Evolutionary conservation across 495 filamentous ascomycete genomes (phyloP), one percentile per base, ranked within the genome.

Genomic region (Xylaria flabelliformis): DNA sequence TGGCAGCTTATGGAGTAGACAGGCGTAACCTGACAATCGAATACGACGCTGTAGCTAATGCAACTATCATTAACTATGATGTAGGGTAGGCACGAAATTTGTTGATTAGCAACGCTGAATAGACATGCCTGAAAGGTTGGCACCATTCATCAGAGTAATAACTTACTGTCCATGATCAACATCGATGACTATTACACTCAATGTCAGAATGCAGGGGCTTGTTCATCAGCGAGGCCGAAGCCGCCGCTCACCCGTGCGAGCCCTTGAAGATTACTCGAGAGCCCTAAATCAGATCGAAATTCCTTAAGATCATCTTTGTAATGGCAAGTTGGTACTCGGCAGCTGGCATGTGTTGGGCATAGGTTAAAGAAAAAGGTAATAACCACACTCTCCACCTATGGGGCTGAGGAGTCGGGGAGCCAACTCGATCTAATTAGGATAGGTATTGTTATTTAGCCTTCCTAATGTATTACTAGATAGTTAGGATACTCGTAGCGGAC

Each of bases 181-280:
- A 36, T 53, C 8, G n/a, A 26, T 10, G 53, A 58, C 53, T 41
- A 67, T 48, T 39, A 17, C 48, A 12, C 36, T 50, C 39, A 24
- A 41, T 24, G 32, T 26, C 53, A 32, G 39, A 29, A 55, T 56
- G 69, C 69, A 71, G 69, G 61, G 46, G 48, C 61, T 62, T 64
- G 69, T 58, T 65, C 21, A 65, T 36, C 61, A 26, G 58, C 48
- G 69, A 61, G 61, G 62, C 69, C 61, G 58, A 50, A 72, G 70
- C 41, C 63, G 44, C 70, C 63, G 41, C 26, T 24, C 19, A 63
- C 56, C 41, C 39, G 32, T 62, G 26, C n/a, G 19, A 69, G 42
- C 39, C 13, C 32, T 15, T 48, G 36, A 44, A n/a, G 51, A 32
- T 24, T 12, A 41, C 24, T 29, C 15, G 19, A 55, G n/a, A 61